A percentile compares a stretch with the other conserved stretches of the same genome.
Evolutionary conservation across 441 rosid species (phyloP).

Genomic region (Monsonia emarginata): DNA sequence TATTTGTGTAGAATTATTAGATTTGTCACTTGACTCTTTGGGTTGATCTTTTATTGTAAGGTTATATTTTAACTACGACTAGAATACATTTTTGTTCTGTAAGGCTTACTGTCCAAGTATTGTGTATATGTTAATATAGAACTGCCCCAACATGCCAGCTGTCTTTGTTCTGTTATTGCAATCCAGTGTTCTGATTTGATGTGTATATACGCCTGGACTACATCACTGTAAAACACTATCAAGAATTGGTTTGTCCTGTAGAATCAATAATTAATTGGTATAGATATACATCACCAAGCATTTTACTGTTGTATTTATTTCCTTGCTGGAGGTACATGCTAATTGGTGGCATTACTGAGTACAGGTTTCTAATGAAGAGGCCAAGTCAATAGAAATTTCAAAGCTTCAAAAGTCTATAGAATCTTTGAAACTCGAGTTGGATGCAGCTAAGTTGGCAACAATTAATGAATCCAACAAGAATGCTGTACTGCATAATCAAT

Average conservation of each 20-base stretch:
- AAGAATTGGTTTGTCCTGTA: not conserved
- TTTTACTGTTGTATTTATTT: not conserved
- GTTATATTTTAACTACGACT: no score
- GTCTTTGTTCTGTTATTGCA: not conserved
- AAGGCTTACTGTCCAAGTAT: no score
- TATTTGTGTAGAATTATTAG: no score
- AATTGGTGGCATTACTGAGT: slow-evolving; percentile 18
- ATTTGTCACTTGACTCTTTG: no score
- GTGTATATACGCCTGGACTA: not conserved
- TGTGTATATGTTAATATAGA: not conserved
- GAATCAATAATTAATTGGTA: not conserved
- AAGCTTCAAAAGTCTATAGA: slow-evolving; percentile 65
- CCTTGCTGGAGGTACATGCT: not conserved
- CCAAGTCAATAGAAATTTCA: slow-evolving; percentile 60
- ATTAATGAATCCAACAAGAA: slow-evolving; percentile 85
- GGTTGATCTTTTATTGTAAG: no score
- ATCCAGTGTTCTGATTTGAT: not conserved
- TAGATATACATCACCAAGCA: not conserved
- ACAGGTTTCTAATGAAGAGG: slow-evolving; percentile 82
- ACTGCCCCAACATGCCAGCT: not conserved
- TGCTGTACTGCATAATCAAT: slow-evolving; percentile 70
- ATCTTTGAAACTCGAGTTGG: slow-evolving; percentile 75
- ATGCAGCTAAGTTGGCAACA: slow-evolving; percentile 82
- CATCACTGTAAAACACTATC: not conserved
- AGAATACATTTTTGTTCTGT: no score